Conservation (phyloP, 2,329 filamentous ascomycete species). For the Penicillium sp. region DNA sequence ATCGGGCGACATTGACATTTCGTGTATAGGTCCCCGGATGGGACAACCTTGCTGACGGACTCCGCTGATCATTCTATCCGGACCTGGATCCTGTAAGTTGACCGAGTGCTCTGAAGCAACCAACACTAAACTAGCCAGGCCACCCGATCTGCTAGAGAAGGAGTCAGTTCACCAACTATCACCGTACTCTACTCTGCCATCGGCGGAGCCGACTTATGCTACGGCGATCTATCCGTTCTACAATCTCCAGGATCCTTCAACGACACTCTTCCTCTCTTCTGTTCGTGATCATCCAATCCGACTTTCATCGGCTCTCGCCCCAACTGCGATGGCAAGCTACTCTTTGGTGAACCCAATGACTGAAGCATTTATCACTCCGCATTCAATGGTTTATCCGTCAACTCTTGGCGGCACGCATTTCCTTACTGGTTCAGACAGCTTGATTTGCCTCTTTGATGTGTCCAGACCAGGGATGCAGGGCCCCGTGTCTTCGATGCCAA, state of each 20-base stretch:
- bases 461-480: slow-evolving; percentile 46
- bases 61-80: slow-evolving; percentile 54
- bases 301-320: slow-evolving; percentile 56
- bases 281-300: slow-evolving; percentile 57
- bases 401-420: slow-evolving; percentile 52
- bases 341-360: slow-evolving; percentile 56
- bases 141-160: slow-evolving; percentile 50
- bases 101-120: not conserved
- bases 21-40: slow-evolving; percentile 53
- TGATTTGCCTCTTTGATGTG: slow-evolving; percentile 59
- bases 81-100: slow-evolving; percentile 54
- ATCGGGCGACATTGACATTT: slow-evolving; percentile 3
- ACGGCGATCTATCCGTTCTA: slow-evolving; percentile 58
- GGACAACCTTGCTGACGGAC: slow-evolving; percentile 58
- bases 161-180: slow-evolving; percentile 39
- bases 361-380: slow-evolving; percentile 57
- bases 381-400: slow-evolving; percentile 56
- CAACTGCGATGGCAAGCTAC: slow-evolving; percentile 53
- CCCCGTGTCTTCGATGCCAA: slow-evolving; percentile 48
- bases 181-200: slow-evolving; percentile 49
- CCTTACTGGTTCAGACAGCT: slow-evolving; percentile 57
- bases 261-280: slow-evolving; percentile 54
- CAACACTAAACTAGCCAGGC: slow-evolving; percentile 33
- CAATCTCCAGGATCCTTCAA: slow-evolving; percentile 52
- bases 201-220: slow-evolving; percentile 54